These are phyloP conservation scores for Hyaloscypha bicolor DNA, from an alignment of 495 filamentous ascomycete species.

Conservation along the genomic window DNA sequence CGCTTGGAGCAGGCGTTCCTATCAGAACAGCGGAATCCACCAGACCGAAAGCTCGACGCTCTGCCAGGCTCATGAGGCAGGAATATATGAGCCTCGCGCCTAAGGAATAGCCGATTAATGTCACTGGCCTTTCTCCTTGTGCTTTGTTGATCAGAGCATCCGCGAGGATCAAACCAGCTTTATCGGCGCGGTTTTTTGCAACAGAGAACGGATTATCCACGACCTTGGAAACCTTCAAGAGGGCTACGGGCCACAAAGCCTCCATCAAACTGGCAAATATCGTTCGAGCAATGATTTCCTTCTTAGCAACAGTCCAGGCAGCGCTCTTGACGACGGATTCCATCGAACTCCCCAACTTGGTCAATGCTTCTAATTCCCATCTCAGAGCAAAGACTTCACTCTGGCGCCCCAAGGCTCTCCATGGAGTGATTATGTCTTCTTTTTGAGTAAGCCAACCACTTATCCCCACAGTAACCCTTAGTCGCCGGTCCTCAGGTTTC, in stretches of 20 bases:
- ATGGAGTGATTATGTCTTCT: conserved; percentile 71
- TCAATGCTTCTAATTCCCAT: conserved; percentile 78
- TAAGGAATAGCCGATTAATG: conserved; percentile 86
- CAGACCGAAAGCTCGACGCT: conserved; percentile 79
- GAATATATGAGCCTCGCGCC: conserved; percentile 86
- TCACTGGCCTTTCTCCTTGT: conserved; percentile 88
- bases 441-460: conserved; percentile 78
- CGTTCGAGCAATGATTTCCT: conserved; percentile 63
- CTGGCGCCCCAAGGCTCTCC: conserved; percentile 69
- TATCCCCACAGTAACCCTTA: conserved; percentile 82
- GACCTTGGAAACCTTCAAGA: conserved; percentile 78
- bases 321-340: conserved; percentile 72
- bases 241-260: conserved; percentile 72
- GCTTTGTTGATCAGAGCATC: conserved; percentile 86
- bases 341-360: conserved; percentile 76
- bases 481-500: conserved; percentile 52
- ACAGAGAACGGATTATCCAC: conserved; percentile 91
- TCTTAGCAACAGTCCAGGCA: conserved; percentile 76
- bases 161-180: conserved; percentile 81
- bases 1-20: conserved; percentile 74
- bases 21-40: conserved; percentile 85
- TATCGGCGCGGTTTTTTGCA: conserved; percentile 80
- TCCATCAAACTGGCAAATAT: conserved; percentile 73
- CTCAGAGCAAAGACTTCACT: conserved; percentile 82
- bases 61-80: conserved; percentile 75